Evolutionary conservation across 192 early-diverging fungal genomes (phyloP), one percentile per base, ranked within the genome.

Genomic region (Umbelopsis ramanniana): DNA sequence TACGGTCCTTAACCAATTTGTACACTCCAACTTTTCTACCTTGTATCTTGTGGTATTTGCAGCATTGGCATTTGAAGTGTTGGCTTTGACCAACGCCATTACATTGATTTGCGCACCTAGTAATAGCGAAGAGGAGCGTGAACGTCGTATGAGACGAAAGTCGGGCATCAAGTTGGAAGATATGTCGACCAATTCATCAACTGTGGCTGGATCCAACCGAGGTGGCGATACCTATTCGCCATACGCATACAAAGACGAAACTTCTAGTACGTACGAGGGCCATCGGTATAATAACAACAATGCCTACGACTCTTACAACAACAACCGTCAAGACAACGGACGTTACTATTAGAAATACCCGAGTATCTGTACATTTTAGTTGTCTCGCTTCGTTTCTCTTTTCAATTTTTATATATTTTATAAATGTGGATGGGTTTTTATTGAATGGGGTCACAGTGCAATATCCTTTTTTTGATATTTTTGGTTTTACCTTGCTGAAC

Each of bases 161-260:
- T 77, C 76, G 10, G 76, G 76, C n/a, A 77, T 77, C 53, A 52
- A 48, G 23, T 47, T 77, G 46, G 70, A 77, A 43, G 76, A 77
- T 52, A 77, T 77, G 67, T 63, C 63, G 14, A 55, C 37, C n/a
- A 48, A 71, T 9, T 54, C 74, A 22, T 33, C 69, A 12, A 66
- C 54, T 2, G 66, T 55, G 17, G 69, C 54, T 47, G 68, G 68
- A 50, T 70, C 74, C 57, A 63, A 63, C 57, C 11, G 26, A 37
- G 33, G 22, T 26, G 23, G 33, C 57, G 57, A 63, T 63, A 35
- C 33, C 12, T 63, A 63, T 19, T 63, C 57, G 57, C 57, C 33
- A 37, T 63, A 63, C 35, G 11, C 57, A 37, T 63, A 63, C 57
- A 63, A 63, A 63, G 57, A 63, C 33, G 57, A 63, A 63, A 37